Percentiles rank a stretch among this genome's conserved stretches.
phyloP scores from a whole-genome alignment of 164 flowering plant genomes.

The Platanus orientalis region DNA sequence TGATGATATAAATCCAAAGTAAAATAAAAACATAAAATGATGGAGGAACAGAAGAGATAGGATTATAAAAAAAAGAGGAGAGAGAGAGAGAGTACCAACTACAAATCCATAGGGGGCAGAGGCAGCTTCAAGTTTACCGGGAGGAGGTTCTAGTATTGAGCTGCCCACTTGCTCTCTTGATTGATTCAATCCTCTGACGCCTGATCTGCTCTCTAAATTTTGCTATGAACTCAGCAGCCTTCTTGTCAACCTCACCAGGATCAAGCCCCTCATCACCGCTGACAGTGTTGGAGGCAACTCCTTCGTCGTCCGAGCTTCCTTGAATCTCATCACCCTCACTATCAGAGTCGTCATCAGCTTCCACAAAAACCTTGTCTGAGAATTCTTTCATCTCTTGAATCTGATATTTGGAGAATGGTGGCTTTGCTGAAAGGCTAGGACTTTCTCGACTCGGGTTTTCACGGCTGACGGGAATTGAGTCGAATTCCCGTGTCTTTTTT shows the following conservation, averaged over 20 bases:
- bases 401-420: constrained; percentile 11
- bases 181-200: constrained; percentile 41
- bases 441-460: constrained; percentile 15
- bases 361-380: constrained; percentile 20
- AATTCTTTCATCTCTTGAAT: constrained; percentile 19
- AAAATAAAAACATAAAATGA: neutral
- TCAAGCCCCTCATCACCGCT: constrained; percentile 23
- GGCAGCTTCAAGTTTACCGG: constrained; percentile 19
- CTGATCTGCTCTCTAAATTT: constrained; percentile 54
- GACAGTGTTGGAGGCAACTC: constrained; percentile 1
- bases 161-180: constrained; percentile 28
- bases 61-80: neutral
- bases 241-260: constrained; percentile 45
- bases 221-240: constrained; percentile 64
- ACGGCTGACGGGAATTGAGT: neutral
- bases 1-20: neutral
- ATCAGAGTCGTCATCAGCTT: constrained; percentile 25
- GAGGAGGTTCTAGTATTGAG: constrained; percentile 10
- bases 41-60: too few species aligned
- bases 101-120: constrained; percentile 3
- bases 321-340: constrained; percentile 17
- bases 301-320: constrained; percentile 21
- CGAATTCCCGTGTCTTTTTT: constrained; percentile 6
- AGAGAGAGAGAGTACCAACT: neutral
- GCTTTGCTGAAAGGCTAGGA: constrained; percentile 1